Evolutionary conservation across 164 flowering plant species (phyloP).

Genomic region (Liriodendron chinense): DNA sequence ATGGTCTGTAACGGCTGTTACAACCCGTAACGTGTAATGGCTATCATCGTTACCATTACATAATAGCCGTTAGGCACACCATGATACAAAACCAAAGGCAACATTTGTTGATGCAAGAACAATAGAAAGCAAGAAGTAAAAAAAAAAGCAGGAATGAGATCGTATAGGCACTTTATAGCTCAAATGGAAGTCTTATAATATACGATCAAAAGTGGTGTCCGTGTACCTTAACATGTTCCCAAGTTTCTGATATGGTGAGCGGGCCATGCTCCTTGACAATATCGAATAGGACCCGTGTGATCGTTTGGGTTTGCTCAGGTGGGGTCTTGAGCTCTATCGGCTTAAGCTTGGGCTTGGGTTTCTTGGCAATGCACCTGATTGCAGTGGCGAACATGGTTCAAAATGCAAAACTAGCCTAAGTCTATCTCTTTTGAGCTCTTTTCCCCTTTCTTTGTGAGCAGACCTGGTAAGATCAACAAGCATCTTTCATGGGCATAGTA

Average conservation of each 20-base stretch:
- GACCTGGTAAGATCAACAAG: no score
- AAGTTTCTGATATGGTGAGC: constrained; percentile 67
- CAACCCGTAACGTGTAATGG: no score
- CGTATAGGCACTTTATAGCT: not conserved
- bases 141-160: not conserved
- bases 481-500: no score
- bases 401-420: not conserved
- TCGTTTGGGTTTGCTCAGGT: constrained; percentile 85
- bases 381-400: constrained; percentile 52
- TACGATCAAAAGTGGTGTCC: not conserved
- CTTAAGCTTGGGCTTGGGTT: constrained; percentile 82
- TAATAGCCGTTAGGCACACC: no score
- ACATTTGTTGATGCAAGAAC: not conserved
- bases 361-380: constrained; percentile 51
- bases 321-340: constrained; percentile 71
- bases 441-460: no score
- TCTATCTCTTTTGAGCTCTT: no score
- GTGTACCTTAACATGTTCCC: constrained; percentile 73
- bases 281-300: constrained; percentile 70
- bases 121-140: not conserved
- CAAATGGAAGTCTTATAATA: not conserved
- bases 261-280: constrained; percentile 95
- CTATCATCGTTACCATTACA: no score
- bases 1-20: no score
- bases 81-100: no score